Evolutionary conservation across 2,329 filamentous ascomycete genomes (phyloP), one percentile per base, ranked within the genome.

Genomic region (Orbilia brochopaga): DNA sequence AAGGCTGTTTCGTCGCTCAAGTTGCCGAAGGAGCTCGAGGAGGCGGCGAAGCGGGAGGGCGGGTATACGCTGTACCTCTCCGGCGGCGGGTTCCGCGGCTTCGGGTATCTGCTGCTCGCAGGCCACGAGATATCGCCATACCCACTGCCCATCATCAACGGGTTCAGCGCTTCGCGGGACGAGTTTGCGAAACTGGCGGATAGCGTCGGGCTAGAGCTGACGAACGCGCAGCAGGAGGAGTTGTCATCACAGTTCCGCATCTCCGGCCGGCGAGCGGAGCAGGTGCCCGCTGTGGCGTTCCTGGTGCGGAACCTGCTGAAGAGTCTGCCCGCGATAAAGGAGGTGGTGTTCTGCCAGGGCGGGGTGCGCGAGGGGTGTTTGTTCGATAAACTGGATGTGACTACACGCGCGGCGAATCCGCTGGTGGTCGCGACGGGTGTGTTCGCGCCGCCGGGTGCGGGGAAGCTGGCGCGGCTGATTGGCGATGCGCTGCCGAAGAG

Each of bases 81-180:
- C 73, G 92, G 92, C 48, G 92, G 92, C 23, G 92, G 92, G 0
- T 96, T 96, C 78, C 84, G 92, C 37, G 92, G 92, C 15, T 96
- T 95, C 83, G 92, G 92, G 5, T 95, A 91, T 79, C 87, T 96
- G 77, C 83, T 96, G 58, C 92, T 96, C 89, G 87, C 89, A 78
- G 85, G 86, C 75, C 90, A 93, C 76, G 80, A 82, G 4, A 85
- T 91, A 48, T 82, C 84, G 60, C 91, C 91, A 0, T 97, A 96
- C 78, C 92, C 92, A 0, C 89, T 96, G 24, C 86, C 91, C 0
- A 87, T 89, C 19, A 88, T 94, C 78, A 92, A 92, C 73, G 88
- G 90, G 1, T 96, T 94, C 79, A 85, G 83, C 7, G 90, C 88
- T 0, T 79, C 83, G 0, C 85, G 85, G 10, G 77, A 81, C 1